Evolutionary conservation across 2,329 filamentous ascomycete species (phyloP), one percentile per base, ranked within the genome.

Genomic region (Penicillium sp.): DNA sequence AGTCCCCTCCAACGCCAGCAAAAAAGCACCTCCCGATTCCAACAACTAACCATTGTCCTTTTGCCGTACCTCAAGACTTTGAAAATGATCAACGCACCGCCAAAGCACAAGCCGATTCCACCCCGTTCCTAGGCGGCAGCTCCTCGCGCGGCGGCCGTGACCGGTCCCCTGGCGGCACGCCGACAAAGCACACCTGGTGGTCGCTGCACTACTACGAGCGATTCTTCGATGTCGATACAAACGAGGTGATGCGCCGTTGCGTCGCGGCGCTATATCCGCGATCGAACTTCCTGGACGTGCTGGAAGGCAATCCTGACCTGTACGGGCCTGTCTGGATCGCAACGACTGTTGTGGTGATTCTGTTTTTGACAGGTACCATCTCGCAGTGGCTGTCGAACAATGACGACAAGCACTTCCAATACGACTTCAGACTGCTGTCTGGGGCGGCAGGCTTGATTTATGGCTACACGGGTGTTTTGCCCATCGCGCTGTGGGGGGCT

Each of bases 251-350:
- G 48, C 80, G 85, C 64, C 87, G 93, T 58, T 97, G 93, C 73
- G 85, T 84, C 71, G 87, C 90, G 1, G 86, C 92, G n/a, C 76
- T 97, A 33, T 95, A 87, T 72, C 93, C 93, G 40, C 85, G 89
- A 55, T 86, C 86, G 50, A 96, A 95, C 77, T 98, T 98, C 74
- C 84, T 98, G 56, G 93, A 98, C 67, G 89, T 97, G 31, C 81
- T 98, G 25, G 93, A 98, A 68, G 93, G 93, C 18, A 97, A 97
- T 69, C 89, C 93, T 1, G 93, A 98, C 66, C 76, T 98, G 29
- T 98, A 98, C 76, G 92, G 92, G 1, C 93, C 93, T 1, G 90
- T 97, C 67, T 98, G 93, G 93, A 97, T 98, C 73, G 93, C 93
- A 8, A 97, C 93, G 0, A 97, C 93, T 0, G 93, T 98, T 8